phyloP scores from a whole-genome alignment of 2,329 filamentous ascomycete genomes.

The Ambrosiella xylebori region DNA sequence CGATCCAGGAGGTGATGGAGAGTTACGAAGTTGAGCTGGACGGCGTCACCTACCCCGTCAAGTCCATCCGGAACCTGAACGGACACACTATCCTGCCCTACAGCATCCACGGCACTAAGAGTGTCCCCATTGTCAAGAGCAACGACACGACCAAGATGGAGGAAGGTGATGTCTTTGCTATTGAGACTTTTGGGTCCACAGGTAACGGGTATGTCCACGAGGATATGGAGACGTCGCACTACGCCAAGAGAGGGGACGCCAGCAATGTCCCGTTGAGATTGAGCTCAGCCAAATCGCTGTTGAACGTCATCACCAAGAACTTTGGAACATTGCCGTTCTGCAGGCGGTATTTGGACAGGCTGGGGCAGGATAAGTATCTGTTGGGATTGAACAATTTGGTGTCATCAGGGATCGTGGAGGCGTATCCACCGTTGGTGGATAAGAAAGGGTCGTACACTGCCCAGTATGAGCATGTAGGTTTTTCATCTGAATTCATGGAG shows the following conservation, averaged over 20 bases:
- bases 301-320: conserved; percentile 77
- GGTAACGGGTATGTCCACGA: conserved; percentile 61
- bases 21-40: conserved; percentile 58
- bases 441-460: conserved; percentile 78
- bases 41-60: conserved; percentile 49
- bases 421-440: conserved; percentile 68
- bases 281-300: conserved; percentile 57
- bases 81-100: conserved; percentile 63
- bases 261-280: conserved; percentile 41
- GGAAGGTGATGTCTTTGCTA: conserved; percentile 66
- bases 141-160: conserved; percentile 70
- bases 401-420: conserved; percentile 59
- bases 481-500: conserved; percentile 2
- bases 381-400: conserved; percentile 74
- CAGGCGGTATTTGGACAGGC: conserved; percentile 63
- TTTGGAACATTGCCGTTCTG: conserved; percentile 77
- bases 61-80: conserved; percentile 55
- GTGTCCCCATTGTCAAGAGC: conserved; percentile 63
- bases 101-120: conserved; percentile 64
- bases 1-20: conserved; percentile 62
- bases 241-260: conserved; percentile 52
- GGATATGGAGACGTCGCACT: conserved; percentile 68
- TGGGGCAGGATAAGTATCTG: conserved; percentile 80
- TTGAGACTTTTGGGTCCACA: conserved; percentile 69
- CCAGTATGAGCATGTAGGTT: conserved; percentile 74